phyloP scores from a whole-genome alignment of 257 asterid species.

The Ilex asprella region DNA sequence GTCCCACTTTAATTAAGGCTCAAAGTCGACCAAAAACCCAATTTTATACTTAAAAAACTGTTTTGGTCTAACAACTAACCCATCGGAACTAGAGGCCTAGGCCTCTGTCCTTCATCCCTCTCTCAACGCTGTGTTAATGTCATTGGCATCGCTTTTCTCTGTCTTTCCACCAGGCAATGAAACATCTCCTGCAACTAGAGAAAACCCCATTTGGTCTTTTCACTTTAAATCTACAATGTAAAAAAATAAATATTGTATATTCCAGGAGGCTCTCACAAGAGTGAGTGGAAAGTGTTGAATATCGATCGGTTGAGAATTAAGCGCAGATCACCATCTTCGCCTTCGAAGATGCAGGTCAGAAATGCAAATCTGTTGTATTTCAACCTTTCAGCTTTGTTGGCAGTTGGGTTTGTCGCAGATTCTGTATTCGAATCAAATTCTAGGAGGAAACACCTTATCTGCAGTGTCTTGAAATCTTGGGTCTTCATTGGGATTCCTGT shows the following conservation, averaged over 20 bases:
- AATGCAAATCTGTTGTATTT: constrained; percentile 49
- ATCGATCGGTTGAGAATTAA: constrained; percentile 70
- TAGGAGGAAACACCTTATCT: too few species aligned
- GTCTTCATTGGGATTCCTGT: not conserved
- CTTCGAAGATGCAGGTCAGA: constrained; percentile 62
- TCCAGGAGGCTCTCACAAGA: constrained; percentile 41
- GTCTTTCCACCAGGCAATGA: constrained; percentile 82
- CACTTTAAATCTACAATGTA: not conserved
- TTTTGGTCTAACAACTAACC: too few species aligned
- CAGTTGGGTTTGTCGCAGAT: not conserved
- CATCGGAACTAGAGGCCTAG: too few species aligned
- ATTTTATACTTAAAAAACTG: too few species aligned
- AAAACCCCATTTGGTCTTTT: not conserved
- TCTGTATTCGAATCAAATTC: too few species aligned
- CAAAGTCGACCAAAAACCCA: too few species aligned
- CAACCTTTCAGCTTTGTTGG: constrained; percentile 27
- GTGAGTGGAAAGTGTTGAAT: constrained; percentile 54
- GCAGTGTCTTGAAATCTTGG: not conserved
- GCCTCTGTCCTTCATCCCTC: too few species aligned
- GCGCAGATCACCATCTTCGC: constrained; percentile 44
- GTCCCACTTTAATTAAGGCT: too few species aligned
- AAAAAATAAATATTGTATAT: not conserved
- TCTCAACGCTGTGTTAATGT: constrained; percentile 63
- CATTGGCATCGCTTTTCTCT: constrained; percentile 55
- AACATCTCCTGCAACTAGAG: constrained; percentile 62